Base-by-base conservation (phyloP, 164 flowering plant genomes). In the Vitis rupestris region DNA sequence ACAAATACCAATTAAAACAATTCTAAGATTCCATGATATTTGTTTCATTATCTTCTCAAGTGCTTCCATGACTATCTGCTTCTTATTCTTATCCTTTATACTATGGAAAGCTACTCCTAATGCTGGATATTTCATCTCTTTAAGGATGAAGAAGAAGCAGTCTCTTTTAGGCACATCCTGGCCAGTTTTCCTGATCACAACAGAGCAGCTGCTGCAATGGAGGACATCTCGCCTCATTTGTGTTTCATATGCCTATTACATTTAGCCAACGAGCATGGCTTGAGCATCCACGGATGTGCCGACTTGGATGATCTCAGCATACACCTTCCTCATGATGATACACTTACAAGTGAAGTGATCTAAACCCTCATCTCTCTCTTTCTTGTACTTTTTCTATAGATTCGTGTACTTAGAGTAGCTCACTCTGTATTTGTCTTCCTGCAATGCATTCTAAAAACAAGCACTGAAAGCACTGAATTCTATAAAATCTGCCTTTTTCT, bases 231-330 rank as follows among this genome's bases (percentile, higher is more conserved):
- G 2, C 90, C 94, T 7, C 97, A 91, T 79, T 66, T 91, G 59
- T 88, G 97, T 70, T 91, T 91, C 82, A 89, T 91, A 54, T 91
- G 94, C 70, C 77, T 91, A 3, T 63, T 91, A 68, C 97, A 91
- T 86, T 80, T 91, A 49, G 97, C 97, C n/a, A 91, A 89, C 68
- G 94, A 91, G 82, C 88, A 91, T 67, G 79, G 85, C 3, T 73
- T 89, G 71, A 78, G 71, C 63, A 85, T 91, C 68, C 67, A 59
- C 8, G 88, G 84, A 59, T 77, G 77, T 62, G 13, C 79, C 65
- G 70, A 72, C 73, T 58, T 89, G 83, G 90, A 89, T 58, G 92
- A 91, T 69, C 94, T 91, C 53, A 74, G 64, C 9, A 84, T 89
- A 69, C 66, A 61, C 16, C 58, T 85, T 66, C 88, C 90, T 63